Conservation (phyloP, 1,284 basidiomycete genomes). For the Porogramme epimiltina region DNA sequence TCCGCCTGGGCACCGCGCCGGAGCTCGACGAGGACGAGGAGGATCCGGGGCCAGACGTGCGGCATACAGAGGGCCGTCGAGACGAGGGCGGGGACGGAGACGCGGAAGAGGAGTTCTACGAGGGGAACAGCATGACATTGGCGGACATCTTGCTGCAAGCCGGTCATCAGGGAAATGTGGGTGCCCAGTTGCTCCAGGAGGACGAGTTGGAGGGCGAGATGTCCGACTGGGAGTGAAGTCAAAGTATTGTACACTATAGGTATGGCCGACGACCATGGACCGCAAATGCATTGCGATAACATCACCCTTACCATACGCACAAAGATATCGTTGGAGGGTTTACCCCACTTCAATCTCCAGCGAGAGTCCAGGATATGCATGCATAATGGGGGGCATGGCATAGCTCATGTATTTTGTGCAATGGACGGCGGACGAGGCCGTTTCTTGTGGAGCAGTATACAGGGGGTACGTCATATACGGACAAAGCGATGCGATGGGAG, state of each 20-base stretch:
- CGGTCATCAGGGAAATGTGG: conserved; percentile 14
- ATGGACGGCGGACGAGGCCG: conserved; percentile 25
- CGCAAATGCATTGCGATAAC: neutral
- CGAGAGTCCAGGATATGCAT: conserved; percentile 5
- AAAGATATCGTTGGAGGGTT: too few species aligned
- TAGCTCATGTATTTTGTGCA: conserved; percentile 40
- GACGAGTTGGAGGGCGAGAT: conserved; percentile 23
- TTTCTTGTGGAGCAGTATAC: conserved; percentile 32
- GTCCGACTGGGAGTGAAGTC: conserved; percentile 23
- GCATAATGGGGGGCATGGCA: conserved; percentile 31
- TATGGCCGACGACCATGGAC: too few species aligned
- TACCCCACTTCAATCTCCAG: neutral
- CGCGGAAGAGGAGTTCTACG: conserved; percentile 20
- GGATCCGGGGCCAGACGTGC: neutral
- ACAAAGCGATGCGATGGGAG: conserved; percentile 29
- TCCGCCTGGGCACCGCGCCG: conserved; percentile 4
- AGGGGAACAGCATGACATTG: conserved; percentile 28
- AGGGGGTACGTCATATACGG: conserved; percentile 30
- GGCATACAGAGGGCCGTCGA: neutral
- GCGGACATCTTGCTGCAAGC: conserved; percentile 29
- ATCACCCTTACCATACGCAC: too few species aligned
- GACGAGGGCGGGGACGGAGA: conserved; percentile 3
- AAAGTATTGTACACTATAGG: neutral
- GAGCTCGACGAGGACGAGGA: conserved; percentile 13
- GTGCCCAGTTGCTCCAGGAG: conserved; percentile 19